Conservation (phyloP, 768 basidiomycete species). For the Rubroboletus satanas region DNA sequence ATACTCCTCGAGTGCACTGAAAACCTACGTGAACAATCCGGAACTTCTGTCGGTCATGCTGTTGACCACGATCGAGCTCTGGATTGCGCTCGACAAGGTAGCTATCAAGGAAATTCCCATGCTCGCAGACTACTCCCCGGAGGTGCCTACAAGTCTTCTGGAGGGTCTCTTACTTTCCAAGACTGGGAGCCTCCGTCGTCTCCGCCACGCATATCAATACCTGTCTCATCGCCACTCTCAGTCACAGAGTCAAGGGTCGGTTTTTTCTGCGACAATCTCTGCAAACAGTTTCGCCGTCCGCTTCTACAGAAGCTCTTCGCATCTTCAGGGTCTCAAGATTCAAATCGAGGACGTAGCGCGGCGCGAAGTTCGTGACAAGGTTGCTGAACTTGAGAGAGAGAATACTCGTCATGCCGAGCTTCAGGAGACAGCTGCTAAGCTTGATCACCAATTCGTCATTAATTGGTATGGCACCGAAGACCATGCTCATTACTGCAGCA, state of each 20-base stretch:
- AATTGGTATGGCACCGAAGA: not conserved
- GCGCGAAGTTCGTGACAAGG: constrained; percentile 20
- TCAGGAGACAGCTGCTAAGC: not conserved
- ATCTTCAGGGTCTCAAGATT: constrained; percentile 25
- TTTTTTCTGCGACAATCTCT: constrained; percentile 29
- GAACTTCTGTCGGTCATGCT: no score
- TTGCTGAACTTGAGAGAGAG: constrained; percentile 23
- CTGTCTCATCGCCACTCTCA: constrained; percentile 30
- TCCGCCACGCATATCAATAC: constrained; percentile 30
- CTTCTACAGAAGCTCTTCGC: constrained; percentile 28
- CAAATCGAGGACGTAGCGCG: constrained; percentile 33
- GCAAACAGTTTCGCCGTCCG: constrained; percentile 32
- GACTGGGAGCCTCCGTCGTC: constrained; percentile 26
- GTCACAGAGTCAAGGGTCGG: constrained; percentile 22
- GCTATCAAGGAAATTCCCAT: constrained; percentile 16
- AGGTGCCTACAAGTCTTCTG: constrained; percentile 26
- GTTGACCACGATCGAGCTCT: no score
- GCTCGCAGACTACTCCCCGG: constrained; percentile 16
- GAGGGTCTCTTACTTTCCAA: constrained; percentile 31
- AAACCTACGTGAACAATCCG: constrained; percentile 26
- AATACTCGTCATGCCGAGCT: constrained; percentile 25
- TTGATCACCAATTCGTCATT: constrained; percentile 4
- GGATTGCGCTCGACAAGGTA: constrained; percentile 28
- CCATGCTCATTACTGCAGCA: constrained; percentile 18
- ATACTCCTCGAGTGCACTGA: constrained; percentile 28